A percentile compares a stretch with the other conserved stretches of the same genome.
Evolutionary conservation across 1,139 yeast genomes (phyloP).

Genomic region (Kluyveromyces marxianus): DNA sequence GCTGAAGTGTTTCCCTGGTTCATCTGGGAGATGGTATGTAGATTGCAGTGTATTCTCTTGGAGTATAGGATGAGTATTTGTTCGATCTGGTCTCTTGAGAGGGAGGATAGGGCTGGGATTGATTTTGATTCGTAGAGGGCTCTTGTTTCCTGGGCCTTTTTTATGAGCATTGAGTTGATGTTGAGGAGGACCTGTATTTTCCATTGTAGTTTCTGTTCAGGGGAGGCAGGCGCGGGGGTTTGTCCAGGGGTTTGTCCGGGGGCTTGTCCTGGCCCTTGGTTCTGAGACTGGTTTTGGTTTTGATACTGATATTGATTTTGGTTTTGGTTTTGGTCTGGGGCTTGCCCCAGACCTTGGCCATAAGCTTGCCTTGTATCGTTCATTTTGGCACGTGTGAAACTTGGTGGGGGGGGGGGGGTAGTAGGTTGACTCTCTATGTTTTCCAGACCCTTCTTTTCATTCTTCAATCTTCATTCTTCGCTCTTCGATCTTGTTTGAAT

Average conservation of each 20-base stretch:
- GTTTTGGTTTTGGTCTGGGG: background rate
- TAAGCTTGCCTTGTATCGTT: too few relatives aligned
- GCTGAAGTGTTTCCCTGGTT: constrained; percentile 26
- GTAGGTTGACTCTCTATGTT: too few relatives aligned
- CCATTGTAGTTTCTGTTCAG: constrained; percentile 16
- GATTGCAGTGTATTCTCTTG: constrained; percentile 29
- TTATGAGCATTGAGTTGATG: constrained; percentile 27
- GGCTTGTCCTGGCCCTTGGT: background rate
- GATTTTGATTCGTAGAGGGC: constrained; percentile 11
- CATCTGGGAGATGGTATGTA: constrained; percentile 30
- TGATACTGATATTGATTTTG: background rate
- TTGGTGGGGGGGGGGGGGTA: too few relatives aligned
- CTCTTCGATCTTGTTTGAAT: too few relatives aligned
- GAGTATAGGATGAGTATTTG: constrained; percentile 20
- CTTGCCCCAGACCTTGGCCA: too few relatives aligned
- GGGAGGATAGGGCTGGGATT: constrained; percentile 2
- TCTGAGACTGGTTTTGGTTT: background rate
- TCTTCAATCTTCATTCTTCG: too few relatives aligned
- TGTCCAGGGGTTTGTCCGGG: background rate
- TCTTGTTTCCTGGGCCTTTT: constrained; percentile 3
- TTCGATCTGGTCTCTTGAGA: constrained; percentile 2
- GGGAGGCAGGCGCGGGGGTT: background rate
- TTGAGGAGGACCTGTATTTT: constrained; percentile 29
- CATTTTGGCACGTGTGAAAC: too few relatives aligned
- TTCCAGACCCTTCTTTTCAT: too few relatives aligned